These are phyloP conservation scores for Pugionium cornutum DNA, from an alignment of 345 rosid species.

Conservation along the genomic window DNA sequence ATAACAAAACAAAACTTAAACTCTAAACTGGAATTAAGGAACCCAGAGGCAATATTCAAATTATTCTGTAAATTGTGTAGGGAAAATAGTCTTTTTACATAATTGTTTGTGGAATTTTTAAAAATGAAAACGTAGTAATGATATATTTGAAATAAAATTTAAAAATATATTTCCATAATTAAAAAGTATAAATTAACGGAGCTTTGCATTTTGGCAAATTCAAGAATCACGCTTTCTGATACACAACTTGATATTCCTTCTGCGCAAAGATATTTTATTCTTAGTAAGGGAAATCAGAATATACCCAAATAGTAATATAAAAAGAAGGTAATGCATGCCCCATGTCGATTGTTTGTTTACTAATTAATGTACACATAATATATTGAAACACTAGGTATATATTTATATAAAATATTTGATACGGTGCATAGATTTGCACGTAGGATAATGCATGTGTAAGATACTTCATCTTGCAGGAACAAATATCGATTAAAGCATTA, in stretches of 20 bases:
- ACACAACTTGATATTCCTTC: too few species aligned
- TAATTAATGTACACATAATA: slow-evolving; percentile 16
- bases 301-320: slow-evolving; percentile 21
- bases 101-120: too few species aligned
- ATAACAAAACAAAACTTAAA: too few species aligned
- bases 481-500: slow-evolving; percentile 8
- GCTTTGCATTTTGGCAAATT: slow-evolving; percentile 25
- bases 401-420: background rate
- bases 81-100: too few species aligned
- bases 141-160: too few species aligned
- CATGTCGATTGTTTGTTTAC: background rate
- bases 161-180: background rate
- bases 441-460: slow-evolving; percentile 43
- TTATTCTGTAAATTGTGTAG: too few species aligned
- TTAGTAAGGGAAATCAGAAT: slow-evolving; percentile 3
- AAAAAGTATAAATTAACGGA: background rate
- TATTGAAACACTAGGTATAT: slow-evolving; percentile 4
- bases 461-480: slow-evolving; percentile 40
- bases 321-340: slow-evolving; percentile 38
- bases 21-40: too few species aligned
- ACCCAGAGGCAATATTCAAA: too few species aligned
- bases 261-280: slow-evolving; percentile 34
- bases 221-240: slow-evolving; percentile 45
- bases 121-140: too few species aligned
- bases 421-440: slow-evolving; percentile 36